phyloP scores from a whole-genome alignment of 176 grass and related monocot genomes.

The Hsuehochloa calcarea region DNA sequence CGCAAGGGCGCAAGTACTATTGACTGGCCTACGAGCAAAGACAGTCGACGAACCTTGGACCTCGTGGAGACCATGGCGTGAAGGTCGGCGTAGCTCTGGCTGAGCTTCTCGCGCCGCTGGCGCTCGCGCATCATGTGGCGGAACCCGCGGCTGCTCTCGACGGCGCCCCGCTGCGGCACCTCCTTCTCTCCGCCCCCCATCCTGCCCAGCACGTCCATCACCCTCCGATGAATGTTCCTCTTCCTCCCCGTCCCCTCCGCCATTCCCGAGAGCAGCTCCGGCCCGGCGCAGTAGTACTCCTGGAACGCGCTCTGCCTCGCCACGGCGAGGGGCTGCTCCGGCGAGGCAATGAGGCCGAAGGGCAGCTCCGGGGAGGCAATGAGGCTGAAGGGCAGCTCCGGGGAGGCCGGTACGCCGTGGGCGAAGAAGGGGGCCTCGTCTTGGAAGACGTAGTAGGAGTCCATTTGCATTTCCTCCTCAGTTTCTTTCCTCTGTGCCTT shows the following conservation, averaged over 20 bases:
- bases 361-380: conserved; percentile 55
- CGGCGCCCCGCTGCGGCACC: background rate
- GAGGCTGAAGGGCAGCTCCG: conserved; percentile 51
- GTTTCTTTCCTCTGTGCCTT: background rate
- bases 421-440: conserved; percentile 50
- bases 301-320: conserved; percentile 33
- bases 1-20: background rate
- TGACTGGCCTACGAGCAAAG: background rate
- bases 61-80: conserved; percentile 61
- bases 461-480: conserved; percentile 59
- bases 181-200: background rate
- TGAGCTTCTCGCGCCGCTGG: conserved; percentile 88
- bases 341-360: conserved; percentile 40
- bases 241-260: no score
- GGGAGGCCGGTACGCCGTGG: conserved; percentile 41
- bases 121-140: conserved; percentile 98
- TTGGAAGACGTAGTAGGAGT: conserved; percentile 59
- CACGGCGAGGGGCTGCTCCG: background rate
- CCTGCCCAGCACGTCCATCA: conserved; percentile 40
- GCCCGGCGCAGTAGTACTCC: conserved; percentile 7
- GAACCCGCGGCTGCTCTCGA: conserved; percentile 80
- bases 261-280: background rate
- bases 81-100: conserved; percentile 92
- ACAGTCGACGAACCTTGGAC: conserved; percentile 48
- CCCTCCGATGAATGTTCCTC: conserved; percentile 38